Evolutionary conservation across 345 rosid species (phyloP), one percentile per base, ranked within the genome.

Genomic region (Citrus hindsii): DNA sequence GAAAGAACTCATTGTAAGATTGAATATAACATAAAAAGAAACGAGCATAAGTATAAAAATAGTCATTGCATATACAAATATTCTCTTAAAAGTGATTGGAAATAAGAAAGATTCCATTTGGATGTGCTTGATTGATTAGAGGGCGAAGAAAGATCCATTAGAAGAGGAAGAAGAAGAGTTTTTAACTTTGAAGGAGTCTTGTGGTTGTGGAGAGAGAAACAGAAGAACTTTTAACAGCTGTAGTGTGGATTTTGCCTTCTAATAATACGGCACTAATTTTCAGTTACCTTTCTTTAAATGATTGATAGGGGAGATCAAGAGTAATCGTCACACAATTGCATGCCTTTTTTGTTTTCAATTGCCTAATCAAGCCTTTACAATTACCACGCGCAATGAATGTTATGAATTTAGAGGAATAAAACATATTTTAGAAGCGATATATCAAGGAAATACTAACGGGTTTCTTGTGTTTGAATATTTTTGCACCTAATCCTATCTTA

Each of bases 141-240:
- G 18, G 58, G 74, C 3, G 69, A 64, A 68, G 69, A 69, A 69
- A 72, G 87, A 82, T 86, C 92, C 92, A 87, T 80, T 18, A 84
- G 59, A 64, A 59, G 79, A 69, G 79, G 80, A 67, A 60, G 69
- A 73, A 16, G 13, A 21, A 9, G 27, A 70, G 16, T 13, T 71
- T 71, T 71, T 56, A 13, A 65, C 4, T 67, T 77, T 67, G 75
- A 79, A 69, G 62, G 72, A 70, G 78, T 51, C 77, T 6, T 56
- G 32, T 10, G 32, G 75, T 21, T 46, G 37, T 27, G 59, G 48
- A 71, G 24, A 48, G 0, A 27, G 5, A 46, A 3, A 46, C 51
- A 42, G 18, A 46, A 46, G 51, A 13, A 46, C 51, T 13, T 46
- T 46, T 10, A 42, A 42, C 48, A 4, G 48, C 16, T 12, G 16